Conservation (phyloP, 1,284 basidiomycete species). For the Ceratobasidium sp. region DNA sequence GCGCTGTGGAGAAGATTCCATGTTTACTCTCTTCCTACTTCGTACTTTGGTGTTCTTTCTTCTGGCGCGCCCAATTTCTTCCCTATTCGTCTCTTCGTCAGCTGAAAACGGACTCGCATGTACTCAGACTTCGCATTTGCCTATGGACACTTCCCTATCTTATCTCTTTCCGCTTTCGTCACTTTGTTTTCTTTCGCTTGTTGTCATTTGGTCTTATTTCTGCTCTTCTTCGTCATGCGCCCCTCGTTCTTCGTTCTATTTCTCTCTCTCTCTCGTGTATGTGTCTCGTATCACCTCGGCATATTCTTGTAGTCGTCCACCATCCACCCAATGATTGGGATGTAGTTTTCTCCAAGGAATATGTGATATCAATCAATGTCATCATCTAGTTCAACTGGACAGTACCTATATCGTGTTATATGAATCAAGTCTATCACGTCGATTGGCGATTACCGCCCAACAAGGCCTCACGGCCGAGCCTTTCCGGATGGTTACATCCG, state of each 20-base stretch:
- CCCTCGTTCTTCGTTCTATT: background rate
- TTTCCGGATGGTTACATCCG: background rate
- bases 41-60: background rate
- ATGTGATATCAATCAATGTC: conserved; percentile 30
- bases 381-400: background rate
- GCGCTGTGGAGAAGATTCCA: background rate
- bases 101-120: conserved; percentile 12
- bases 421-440: background rate
- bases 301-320: conserved; percentile 28
- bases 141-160: conserved; percentile 13
- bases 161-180: background rate
- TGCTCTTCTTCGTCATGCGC: background rate
- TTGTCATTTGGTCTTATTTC: background rate
- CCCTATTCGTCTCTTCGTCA: background rate
- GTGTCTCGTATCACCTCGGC: conserved; percentile 9
- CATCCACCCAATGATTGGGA: conserved; percentile 1
- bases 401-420: conserved; percentile 15
- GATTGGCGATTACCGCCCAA: background rate
- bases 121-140: background rate
- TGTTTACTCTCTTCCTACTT: conserved; percentile 18
- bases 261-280: background rate
- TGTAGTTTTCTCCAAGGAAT: conserved; percentile 33
- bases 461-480: background rate
- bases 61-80: background rate
- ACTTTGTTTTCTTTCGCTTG: background rate